A percentile compares a stretch with the other conserved stretches of the same genome.
Conservation (phyloP, 2,329 filamentous ascomycete species). For the Xylaria sp. region DNA sequence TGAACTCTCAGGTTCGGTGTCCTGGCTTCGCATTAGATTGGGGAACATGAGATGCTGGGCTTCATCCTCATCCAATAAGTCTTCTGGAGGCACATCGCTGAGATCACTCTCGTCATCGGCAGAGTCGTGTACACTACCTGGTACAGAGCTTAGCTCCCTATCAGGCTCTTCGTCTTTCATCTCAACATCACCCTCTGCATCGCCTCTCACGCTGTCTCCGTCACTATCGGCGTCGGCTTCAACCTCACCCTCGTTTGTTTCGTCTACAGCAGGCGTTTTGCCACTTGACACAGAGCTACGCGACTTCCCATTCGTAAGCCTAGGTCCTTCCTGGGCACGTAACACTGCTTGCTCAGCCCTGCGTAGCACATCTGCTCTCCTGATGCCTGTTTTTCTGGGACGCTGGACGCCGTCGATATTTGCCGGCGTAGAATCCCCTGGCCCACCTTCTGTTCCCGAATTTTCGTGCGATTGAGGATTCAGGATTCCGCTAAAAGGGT, state of each 20-base stretch:
- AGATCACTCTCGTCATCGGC: conserved; percentile 77
- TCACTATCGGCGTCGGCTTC: conserved; percentile 46
- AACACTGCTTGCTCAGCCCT: conserved; percentile 69
- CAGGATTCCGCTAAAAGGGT: conserved; percentile 55
- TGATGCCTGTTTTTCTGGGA: conserved; percentile 58
- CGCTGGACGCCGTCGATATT: conserved; percentile 53
- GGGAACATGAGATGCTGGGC: conserved; percentile 65
- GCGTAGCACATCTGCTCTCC: conserved; percentile 67
- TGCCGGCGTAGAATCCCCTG: conserved; percentile 49
- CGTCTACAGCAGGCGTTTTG: conserved; percentile 54
- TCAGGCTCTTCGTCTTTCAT: conserved; percentile 57
- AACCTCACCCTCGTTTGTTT: conserved; percentile 41
- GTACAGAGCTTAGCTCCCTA: conserved; percentile 58
- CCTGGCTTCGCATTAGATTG: conserved; percentile 52
- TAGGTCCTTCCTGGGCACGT: conserved; percentile 61
- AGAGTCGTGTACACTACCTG: conserved; percentile 70
- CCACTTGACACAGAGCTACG: conserved; percentile 64
- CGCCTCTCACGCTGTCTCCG: conserved; percentile 50
- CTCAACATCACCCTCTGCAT: conserved; percentile 50
- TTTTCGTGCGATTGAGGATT: conserved; percentile 57
- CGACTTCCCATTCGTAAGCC: conserved; percentile 57
- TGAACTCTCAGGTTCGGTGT: conserved; percentile 28
- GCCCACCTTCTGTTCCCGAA: conserved; percentile 47
- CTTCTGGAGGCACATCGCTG: conserved; percentile 67
- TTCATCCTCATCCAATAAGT: conserved; percentile 61